Conservation (phyloP, 305 asterid genomes). For the Fraxinus greggii region DNA sequence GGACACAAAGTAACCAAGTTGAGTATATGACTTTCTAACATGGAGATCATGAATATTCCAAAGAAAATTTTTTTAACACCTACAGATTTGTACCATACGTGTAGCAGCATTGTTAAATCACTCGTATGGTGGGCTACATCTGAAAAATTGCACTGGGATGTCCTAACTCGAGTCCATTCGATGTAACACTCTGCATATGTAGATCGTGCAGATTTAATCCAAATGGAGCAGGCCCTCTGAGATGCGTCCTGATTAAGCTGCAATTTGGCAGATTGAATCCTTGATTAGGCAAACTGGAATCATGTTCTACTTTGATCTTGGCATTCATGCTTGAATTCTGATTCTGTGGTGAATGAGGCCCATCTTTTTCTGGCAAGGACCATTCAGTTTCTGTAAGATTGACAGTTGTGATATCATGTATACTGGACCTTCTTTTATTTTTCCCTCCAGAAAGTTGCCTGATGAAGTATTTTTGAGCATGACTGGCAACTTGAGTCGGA, state of each 20-base stretch:
- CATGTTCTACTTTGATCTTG: constrained; percentile 27
- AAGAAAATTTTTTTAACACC: background rate
- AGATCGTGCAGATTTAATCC: constrained; percentile 40
- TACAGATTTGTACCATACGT: background rate
- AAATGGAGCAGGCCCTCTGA: constrained; percentile 28
- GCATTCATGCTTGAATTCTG: constrained; percentile 34
- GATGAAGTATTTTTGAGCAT: constrained; percentile 86
- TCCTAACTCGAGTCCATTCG: constrained; percentile 44
- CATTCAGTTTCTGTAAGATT: constrained; percentile 47
- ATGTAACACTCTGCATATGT: constrained; percentile 31
- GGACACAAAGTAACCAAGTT: background rate
- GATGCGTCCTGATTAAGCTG: constrained; percentile 22
- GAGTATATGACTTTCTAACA: background rate
- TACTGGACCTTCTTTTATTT: constrained; percentile 85
- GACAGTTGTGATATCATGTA: constrained; percentile 79
- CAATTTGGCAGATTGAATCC: constrained; percentile 39
- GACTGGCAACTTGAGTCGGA: constrained; percentile 91
- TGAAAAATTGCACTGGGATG: constrained; percentile 42
- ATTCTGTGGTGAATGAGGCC: constrained; percentile 34
- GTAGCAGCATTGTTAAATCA: background rate
- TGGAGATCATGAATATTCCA: constrained; percentile 1
- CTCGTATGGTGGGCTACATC: constrained; percentile 33
- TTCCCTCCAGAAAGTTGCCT: constrained; percentile 81
- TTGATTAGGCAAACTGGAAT: constrained; percentile 31
- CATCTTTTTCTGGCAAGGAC: constrained; percentile 34